phyloP scores from a whole-genome alignment of 768 basidiomycete species.

The Boletus insuetus region DNA sequence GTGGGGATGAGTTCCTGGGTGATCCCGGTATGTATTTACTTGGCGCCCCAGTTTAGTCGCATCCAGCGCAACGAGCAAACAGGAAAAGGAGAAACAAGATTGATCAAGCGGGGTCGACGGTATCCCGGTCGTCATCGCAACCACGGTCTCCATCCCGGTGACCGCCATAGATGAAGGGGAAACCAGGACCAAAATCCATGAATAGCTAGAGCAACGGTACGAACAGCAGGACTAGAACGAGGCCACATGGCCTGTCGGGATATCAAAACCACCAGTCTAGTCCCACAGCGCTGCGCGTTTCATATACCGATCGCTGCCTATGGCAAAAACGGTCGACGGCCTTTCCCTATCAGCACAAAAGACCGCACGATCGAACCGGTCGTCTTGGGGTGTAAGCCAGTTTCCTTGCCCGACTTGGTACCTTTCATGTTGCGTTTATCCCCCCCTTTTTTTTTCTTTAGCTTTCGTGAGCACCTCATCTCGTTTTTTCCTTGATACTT shows the following conservation, averaged over 20 bases:
- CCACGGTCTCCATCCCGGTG: conserved; percentile 7
- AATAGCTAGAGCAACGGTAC: not conserved
- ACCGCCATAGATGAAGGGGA: conserved; percentile 1
- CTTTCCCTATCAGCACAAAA: not conserved
- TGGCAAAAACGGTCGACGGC: not conserved
- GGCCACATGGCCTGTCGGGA: not conserved
- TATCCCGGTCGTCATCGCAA: conserved; percentile 32
- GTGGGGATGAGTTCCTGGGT: not conserved
- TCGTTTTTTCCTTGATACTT: no score
- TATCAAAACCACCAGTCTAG: no score
- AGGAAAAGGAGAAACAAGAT: conserved; percentile 17
- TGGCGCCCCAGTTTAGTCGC: not conserved
- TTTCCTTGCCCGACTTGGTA: not conserved
- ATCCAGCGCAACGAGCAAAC: not conserved
- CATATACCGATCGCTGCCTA: not conserved
- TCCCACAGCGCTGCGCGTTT: conserved; percentile 1
- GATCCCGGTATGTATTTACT: conserved; percentile 2
- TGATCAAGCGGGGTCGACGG: conserved; percentile 29
- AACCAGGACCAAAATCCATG: not conserved
- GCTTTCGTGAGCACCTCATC: not conserved
- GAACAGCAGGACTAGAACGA: not conserved
- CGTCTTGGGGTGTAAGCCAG: not conserved
- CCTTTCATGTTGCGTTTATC: not conserved
- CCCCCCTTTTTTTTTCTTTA: not conserved
- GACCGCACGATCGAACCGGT: not conserved